phyloP scores from a whole-genome alignment of 805 yeast genomes.

The Cyberlindnera maritima region DNA sequence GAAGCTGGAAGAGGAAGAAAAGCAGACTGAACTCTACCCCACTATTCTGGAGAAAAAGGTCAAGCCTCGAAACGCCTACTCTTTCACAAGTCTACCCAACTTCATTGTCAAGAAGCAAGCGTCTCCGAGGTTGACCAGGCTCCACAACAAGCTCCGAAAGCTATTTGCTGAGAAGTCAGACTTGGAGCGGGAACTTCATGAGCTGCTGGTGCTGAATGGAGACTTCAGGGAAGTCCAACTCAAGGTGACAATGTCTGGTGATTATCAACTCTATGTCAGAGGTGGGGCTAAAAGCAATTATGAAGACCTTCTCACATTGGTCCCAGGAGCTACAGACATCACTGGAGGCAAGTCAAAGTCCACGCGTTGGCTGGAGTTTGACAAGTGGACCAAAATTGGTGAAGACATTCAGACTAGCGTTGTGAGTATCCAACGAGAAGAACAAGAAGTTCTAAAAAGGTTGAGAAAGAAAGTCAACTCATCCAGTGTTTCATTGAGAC shows the following conservation, averaged over 20 bases:
- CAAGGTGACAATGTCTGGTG: conserved; percentile 40
- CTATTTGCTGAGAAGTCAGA: conserved; percentile 5
- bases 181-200: conserved; percentile 5
- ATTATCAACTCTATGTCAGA: conserved; percentile 46
- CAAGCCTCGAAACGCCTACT: not conserved
- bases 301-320: conserved; percentile 1
- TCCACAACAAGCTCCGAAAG: conserved; percentile 6
- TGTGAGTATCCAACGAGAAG: conserved; percentile 52
- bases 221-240: conserved; percentile 33
- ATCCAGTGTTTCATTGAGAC: conserved; percentile 40
- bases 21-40: conserved; percentile 12
- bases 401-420: conserved; percentile 41
- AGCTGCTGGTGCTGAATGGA: conserved; percentile 22
- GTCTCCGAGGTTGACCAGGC: conserved; percentile 5
- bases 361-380: conserved; percentile 42
- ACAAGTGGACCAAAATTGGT: conserved; percentile 56
- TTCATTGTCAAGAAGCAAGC: conserved; percentile 14
- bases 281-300: conserved; percentile 25
- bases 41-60: conserved; percentile 11
- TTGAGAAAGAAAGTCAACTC: conserved; percentile 47
- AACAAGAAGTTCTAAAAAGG: conserved; percentile 46
- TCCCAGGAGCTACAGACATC: conserved; percentile 30
- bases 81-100: not conserved
- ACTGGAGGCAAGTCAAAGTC: conserved; percentile 36
- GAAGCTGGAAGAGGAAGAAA: conserved; percentile 24